Evolutionary conservation across 768 basidiomycete genomes (phyloP), one percentile per base, ranked within the genome.

Genomic region (Strobilomyces echinocephalus): DNA sequence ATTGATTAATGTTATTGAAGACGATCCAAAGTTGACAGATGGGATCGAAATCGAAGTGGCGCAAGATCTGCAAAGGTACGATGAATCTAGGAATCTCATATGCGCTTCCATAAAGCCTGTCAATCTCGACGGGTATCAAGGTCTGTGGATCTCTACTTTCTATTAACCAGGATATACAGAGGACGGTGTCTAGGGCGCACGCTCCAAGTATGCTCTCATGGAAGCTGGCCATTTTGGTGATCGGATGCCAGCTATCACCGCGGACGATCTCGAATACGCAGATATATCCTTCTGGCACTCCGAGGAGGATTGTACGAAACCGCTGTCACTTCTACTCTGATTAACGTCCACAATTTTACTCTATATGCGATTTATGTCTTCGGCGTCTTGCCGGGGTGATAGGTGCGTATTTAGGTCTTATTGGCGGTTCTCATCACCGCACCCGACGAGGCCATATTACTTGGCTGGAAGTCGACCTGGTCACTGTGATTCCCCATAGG

Each of bases 401-500:
- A 50, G 56, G 53, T 58, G 30, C 44, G 49, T 14, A 44, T 54
- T 49, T 43, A 39, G 51, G 43, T 28, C 28, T 42, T 46, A 56
- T 46, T 56, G 46, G 33, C 34, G 40, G 49, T 43, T 51, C 45
- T 44, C 38, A 43, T 46, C 52, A 43, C 46, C 53, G 49, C 39
- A 41, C 50, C 57, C 60, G 60, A 57, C 63, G 50, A 57, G 60
- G 57, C 38, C 55, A 61, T 61, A 64, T 64, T 55, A 46, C 30
- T 26, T 38, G 20, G 21, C 46, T 36, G 33, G 31, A 39, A 28
- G 16, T 39, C 34, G 34, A 20, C 31, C 18, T 35, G 53, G 53
- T 46, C 52, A 42, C 35, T 43, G 28, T 39, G 53, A 38, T 45
- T 45, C 46, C 10, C 20, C 55, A 16, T 34, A 18, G 50, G 34